These are phyloP conservation scores for Sporisorium sorghi DNA, from an alignment of 1,284 basidiomycete genomes.

Conservation along the genomic window DNA sequence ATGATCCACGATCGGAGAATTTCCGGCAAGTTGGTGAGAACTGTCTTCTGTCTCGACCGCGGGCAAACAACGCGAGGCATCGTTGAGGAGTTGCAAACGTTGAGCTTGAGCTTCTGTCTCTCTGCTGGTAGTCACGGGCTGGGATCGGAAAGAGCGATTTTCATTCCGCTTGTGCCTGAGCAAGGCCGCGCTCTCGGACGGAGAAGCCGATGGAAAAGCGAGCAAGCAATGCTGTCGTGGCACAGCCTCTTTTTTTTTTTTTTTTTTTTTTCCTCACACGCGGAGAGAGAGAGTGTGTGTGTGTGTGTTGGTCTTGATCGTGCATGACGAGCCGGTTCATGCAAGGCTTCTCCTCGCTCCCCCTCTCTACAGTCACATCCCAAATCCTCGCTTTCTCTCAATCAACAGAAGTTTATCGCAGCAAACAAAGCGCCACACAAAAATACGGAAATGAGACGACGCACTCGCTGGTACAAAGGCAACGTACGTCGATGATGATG, in stretches of 20 bases:
- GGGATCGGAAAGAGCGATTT: too few species aligned
- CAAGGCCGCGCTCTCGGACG: not conserved
- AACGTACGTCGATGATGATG: not conserved
- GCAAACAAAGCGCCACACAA: too few species aligned
- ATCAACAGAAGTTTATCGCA: too few species aligned
- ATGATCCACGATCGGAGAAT: slow-evolving; percentile 14
- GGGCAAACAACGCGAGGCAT: not conserved
- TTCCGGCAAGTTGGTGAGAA: too few species aligned
- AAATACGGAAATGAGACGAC: too few species aligned
- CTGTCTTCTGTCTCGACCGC: too few species aligned
- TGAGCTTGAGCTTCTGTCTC: not conserved
- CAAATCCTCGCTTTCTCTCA: not conserved
- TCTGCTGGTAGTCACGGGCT: too few species aligned
- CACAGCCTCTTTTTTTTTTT: not conserved
- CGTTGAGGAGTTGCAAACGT: not conserved
- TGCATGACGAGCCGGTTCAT: not conserved
- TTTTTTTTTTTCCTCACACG: too few species aligned
- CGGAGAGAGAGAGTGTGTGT: too few species aligned
- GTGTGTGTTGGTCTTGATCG: slow-evolving; percentile 1
- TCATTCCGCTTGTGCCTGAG: not conserved
- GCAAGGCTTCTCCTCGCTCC: not conserved
- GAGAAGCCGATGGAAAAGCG: not conserved
- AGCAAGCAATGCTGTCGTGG: not conserved
- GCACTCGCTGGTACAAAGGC: too few species aligned
- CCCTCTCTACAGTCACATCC: slow-evolving; percentile 2